Evolutionary conservation across 108 stramenopile genomes (phyloP).

Genomic region (Mediolabrus comicus): DNA sequence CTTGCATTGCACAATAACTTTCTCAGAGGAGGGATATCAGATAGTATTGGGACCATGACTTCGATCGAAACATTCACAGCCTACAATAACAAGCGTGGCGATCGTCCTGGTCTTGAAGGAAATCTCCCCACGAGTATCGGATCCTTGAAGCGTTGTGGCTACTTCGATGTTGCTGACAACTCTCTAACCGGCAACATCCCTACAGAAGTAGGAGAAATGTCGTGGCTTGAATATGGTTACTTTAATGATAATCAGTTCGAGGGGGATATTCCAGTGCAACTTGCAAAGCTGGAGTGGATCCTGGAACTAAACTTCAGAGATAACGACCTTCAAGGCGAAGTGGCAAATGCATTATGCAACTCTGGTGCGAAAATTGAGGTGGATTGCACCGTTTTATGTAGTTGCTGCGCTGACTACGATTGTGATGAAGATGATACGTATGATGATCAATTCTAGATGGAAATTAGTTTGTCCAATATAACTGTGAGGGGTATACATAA

Average conservation of each 20-base stretch:
- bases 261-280: slow-evolving; percentile 23
- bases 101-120: slow-evolving; percentile 8
- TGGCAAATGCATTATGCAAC: slow-evolving; percentile 16
- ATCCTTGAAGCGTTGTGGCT: not conserved
- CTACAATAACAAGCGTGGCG: slow-evolving; percentile 27
- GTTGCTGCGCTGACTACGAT: slow-evolving; percentile 26
- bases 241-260: slow-evolving; percentile 24
- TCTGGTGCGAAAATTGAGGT: slow-evolving; percentile 29
- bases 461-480: not conserved
- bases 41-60: slow-evolving; percentile 41
- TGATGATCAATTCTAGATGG: not conserved
- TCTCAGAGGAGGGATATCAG: slow-evolving; percentile 48
- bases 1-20: slow-evolving; percentile 15
- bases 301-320: slow-evolving; percentile 8
- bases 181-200: slow-evolving; percentile 18
- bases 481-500: not conserved
- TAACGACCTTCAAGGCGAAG: slow-evolving; percentile 26
- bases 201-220: slow-evolving; percentile 3
- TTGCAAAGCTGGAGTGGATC: slow-evolving; percentile 20
- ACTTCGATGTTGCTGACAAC: slow-evolving; percentile 19
- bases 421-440: not conserved
- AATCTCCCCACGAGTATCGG: slow-evolving; percentile 9
- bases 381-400: slow-evolving; percentile 29
- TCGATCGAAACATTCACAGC: slow-evolving; percentile 39
- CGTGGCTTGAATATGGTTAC: not conserved